Evolutionary conservation across 1,284 basidiomycete genomes (phyloP).

Genomic region (Tremellales sp.): DNA sequence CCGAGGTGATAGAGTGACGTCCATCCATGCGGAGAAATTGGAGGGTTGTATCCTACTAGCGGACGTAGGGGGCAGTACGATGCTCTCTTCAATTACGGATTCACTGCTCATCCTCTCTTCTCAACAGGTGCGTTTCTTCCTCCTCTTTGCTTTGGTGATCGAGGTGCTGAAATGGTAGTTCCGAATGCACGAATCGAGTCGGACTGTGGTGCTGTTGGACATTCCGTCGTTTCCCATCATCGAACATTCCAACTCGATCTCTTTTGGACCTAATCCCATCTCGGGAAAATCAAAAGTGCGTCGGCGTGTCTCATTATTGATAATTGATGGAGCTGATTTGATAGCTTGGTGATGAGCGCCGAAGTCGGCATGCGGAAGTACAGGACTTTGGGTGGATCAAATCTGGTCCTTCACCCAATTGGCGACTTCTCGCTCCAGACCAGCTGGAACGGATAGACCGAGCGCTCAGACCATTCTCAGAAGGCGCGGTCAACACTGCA

Average conservation of each 20-base stretch:
- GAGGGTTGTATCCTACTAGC: slow-evolving; percentile 60
- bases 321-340: background rate
- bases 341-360: background rate
- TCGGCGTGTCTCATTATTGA: slow-evolving; percentile 4
- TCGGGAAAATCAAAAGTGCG: slow-evolving; percentile 16
- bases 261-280: slow-evolving; percentile 61
- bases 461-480: too few relatives aligned
- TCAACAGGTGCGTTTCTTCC: slow-evolving; percentile 61
- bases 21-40: slow-evolving; percentile 61
- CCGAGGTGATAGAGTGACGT: slow-evolving; percentile 26
- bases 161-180: slow-evolving; percentile 54
- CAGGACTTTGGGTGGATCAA: slow-evolving; percentile 80
- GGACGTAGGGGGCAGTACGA: slow-evolving; percentile 61
- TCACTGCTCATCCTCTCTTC: slow-evolving; percentile 65
- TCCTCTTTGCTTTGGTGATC: background rate
- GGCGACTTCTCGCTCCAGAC: slow-evolving; percentile 54
- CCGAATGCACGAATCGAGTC: slow-evolving; percentile 67
- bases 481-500: too few relatives aligned
- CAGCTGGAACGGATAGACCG: too few relatives aligned
- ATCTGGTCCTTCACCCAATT: slow-evolving; percentile 68
- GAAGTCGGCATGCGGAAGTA: slow-evolving; percentile 51
- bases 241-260: slow-evolving; percentile 61
- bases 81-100: slow-evolving; percentile 59
- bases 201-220: slow-evolving; percentile 60
- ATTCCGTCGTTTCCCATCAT: slow-evolving; percentile 68